Conservation (phyloP, 2,329 filamentous ascomycete species). For the Plenodomus lindquistii region DNA sequence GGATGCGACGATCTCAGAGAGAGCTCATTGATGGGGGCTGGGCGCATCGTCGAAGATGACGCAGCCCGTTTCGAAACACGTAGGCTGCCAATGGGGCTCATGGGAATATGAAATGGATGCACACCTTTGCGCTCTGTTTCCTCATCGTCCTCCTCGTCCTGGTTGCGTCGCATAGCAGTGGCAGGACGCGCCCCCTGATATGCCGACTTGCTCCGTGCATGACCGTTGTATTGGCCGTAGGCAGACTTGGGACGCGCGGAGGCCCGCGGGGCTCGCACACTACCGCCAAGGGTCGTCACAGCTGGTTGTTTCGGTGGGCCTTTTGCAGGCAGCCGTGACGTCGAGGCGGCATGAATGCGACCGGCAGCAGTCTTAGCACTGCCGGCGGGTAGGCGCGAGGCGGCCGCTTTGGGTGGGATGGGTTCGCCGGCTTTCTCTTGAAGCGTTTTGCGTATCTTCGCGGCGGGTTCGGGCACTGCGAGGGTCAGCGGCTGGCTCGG, state of each 20-base stretch:
- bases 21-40: slow-evolving; percentile 19
- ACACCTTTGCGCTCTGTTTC: slow-evolving; percentile 52
- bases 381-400: slow-evolving; percentile 47
- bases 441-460: slow-evolving; percentile 55
- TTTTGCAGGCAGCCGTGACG: slow-evolving; percentile 48
- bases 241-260: slow-evolving; percentile 52
- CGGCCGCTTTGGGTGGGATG: slow-evolving; percentile 48
- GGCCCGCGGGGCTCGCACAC: slow-evolving; percentile 57
- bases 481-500: slow-evolving; percentile 21
- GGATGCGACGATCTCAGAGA: slow-evolving; percentile 17
- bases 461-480: slow-evolving; percentile 52
- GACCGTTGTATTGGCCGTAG: slow-evolving; percentile 38
- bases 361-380: slow-evolving; percentile 54
- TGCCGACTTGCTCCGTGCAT: slow-evolving; percentile 54
- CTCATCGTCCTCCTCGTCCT: slow-evolving; percentile 47
- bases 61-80: slow-evolving; percentile 35
- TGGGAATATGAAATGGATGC: slow-evolving; percentile 47
- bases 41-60: slow-evolving; percentile 22
- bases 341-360: slow-evolving; percentile 41
- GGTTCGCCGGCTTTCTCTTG: slow-evolving; percentile 53
- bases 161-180: slow-evolving; percentile 47
- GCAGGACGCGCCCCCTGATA: slow-evolving; percentile 46
- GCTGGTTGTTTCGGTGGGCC: slow-evolving; percentile 50
- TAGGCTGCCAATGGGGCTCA: slow-evolving; percentile 31
- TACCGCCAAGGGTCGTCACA: slow-evolving; percentile 57